Conservation (phyloP, 306 rosid species). For the Cicer cuneatum region DNA sequence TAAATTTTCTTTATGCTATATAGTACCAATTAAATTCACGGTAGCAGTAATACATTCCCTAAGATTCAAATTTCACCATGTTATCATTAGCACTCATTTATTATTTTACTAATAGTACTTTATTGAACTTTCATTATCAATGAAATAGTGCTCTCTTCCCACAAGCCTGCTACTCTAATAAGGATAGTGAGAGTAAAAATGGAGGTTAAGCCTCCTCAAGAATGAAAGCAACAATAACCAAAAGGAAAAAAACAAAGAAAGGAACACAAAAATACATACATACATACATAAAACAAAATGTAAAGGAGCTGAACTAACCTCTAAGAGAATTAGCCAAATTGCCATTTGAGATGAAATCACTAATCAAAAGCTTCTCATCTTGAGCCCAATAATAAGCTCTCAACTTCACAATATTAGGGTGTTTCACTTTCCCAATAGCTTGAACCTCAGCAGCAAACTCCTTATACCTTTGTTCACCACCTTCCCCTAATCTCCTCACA, state of each 20-base stretch:
- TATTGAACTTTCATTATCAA: slow-evolving; percentile 19
- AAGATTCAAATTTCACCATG: slow-evolving; percentile 28
- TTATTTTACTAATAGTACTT: not conserved
- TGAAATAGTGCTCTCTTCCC: not conserved
- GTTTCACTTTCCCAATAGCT: slow-evolving; percentile 90
- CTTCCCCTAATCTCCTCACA: slow-evolving; percentile 93
- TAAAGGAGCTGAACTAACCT: slow-evolving; percentile 53
- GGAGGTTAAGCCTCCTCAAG: slow-evolving; percentile 20
- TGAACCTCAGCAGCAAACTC: slow-evolving; percentile 89
- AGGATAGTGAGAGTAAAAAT: slow-evolving; percentile 19
- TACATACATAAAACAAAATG: not conserved
- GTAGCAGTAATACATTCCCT: not conserved
- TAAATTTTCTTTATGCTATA: no score
- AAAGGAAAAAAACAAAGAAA: not conserved
- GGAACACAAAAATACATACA: not conserved
- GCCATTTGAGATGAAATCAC: slow-evolving; percentile 92
- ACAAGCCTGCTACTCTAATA: slow-evolving; percentile 13
- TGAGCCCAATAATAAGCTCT: slow-evolving; percentile 97
- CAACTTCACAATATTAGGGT: slow-evolving; percentile 80
- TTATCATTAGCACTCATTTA: slow-evolving; percentile 29
- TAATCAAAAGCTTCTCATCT: slow-evolving; percentile 94
- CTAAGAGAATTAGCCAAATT: slow-evolving; percentile 80
- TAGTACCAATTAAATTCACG: not conserved
- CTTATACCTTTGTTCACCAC: slow-evolving; percentile 93
- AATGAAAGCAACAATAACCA: slow-evolving; percentile 9